Evolutionary conservation across 1,139 yeast genomes (phyloP), one percentile per base, ranked within the genome.

Genomic region (Maudiozyma humilis): DNA sequence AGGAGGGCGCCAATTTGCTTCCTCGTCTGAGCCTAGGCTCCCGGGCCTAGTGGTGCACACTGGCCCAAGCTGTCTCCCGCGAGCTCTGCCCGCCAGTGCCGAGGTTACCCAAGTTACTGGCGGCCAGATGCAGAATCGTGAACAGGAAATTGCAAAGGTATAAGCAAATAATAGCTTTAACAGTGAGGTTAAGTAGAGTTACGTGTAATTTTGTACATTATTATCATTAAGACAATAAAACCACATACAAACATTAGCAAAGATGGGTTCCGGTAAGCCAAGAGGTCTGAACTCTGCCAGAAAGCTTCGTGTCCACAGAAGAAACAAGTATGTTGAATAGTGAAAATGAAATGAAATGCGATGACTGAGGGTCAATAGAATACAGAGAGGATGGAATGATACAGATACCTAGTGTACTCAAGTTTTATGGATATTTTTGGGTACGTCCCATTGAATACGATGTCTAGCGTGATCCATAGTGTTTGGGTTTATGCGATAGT

Each of bases 271-370:
- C 60, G 68, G 69, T 62, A 65, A 65, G 63, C 68, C 68, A 63
- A 65, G 68, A 64, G 68, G 98, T 74, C 81, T 93, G 76, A 91
- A 91, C 89, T 84, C 98, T 71, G 99, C 98, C 72, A 88, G 99
- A 85, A 91, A 93, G 83, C 84, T 93, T 77, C 89, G 98, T 83
- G 91, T 83, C 75, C 93, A 86, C 88, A 91, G 99, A 78, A 93
- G 98, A 78, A 89, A 89, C 83, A 91, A 91, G 75, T 69, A 68
- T 67, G 73, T 70, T 32, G 19, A 20, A 18, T 16, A 16, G 18
- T 34, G 8, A 16, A 17, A 2, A 23, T 13, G 13, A 17, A 37
- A 25, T 36, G 16, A 18, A 23, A 12, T 15, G 30, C 27, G 27
- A 23, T 23, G 27, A 23, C 27, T 23, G 27, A 10, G 27, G 10